A percentile compares a stretch with the other conserved stretches of the same genome.
phyloP scores from a whole-genome alignment of 2,329 filamentous ascomycete species.

The Colletotrichum gigasporum region DNA sequence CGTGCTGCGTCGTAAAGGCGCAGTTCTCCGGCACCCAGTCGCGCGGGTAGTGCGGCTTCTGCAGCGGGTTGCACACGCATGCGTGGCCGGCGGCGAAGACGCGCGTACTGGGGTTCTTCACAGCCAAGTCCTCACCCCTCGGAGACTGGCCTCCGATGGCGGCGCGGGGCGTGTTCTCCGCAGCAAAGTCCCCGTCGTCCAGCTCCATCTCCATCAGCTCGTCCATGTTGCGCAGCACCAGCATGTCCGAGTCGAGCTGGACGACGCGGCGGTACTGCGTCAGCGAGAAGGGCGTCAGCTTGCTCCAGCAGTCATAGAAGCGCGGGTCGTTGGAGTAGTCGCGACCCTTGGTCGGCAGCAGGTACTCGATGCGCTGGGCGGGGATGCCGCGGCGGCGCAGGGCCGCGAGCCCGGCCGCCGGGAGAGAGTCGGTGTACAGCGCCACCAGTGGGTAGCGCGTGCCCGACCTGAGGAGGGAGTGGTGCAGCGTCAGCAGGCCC shows the following conservation, averaged over 20 bases:
- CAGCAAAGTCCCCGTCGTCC: slow-evolving; percentile 53
- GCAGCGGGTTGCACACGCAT: slow-evolving; percentile 85
- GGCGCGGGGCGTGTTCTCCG: slow-evolving; percentile 18
- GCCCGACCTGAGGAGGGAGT: slow-evolving; percentile 72
- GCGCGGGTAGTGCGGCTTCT: slow-evolving; percentile 80
- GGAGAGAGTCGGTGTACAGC: slow-evolving; percentile 83
- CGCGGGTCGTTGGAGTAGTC: slow-evolving; percentile 82
- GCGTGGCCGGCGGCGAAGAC: slow-evolving; percentile 88
- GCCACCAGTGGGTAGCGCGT: slow-evolving; percentile 83
- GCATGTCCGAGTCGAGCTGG: slow-evolving; percentile 89
- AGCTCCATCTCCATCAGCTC: slow-evolving; percentile 87
- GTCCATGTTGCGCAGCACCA: slow-evolving; percentile 86
- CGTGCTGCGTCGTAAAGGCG: slow-evolving; percentile 66
- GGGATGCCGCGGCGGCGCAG: slow-evolving; percentile 76
- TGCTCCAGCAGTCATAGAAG: slow-evolving; percentile 92
- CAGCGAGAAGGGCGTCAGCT: slow-evolving; percentile 81
- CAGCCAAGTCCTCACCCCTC: slow-evolving; percentile 2
- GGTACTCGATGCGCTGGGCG: slow-evolving; percentile 75
- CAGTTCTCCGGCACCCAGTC: slow-evolving; percentile 71
- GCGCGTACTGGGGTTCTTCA: slow-evolving; percentile 41
- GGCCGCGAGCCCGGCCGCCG: slow-evolving; percentile 72
- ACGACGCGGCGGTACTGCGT: slow-evolving; percentile 82
- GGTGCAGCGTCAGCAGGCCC: slow-evolving; percentile 83
- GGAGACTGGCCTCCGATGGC: slow-evolving; percentile 19
- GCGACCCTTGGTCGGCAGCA: slow-evolving; percentile 71